Evolutionary conservation across 2,329 filamentous ascomycete species (phyloP), one percentile per base, ranked within the genome.

Genomic region (Claviceps sp.): DNA sequence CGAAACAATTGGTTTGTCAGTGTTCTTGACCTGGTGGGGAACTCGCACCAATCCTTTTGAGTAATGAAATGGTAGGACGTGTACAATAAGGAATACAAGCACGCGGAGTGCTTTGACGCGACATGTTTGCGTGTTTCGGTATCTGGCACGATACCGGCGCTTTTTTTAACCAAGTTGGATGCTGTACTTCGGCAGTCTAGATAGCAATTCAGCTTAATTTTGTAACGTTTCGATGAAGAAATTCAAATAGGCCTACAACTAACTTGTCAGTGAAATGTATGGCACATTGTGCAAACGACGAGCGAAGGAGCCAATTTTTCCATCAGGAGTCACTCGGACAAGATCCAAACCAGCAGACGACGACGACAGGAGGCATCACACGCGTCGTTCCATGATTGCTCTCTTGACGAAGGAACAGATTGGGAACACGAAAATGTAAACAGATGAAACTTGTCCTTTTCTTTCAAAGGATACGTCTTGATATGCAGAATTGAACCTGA

Each of bases 11-110:
- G 93, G 91, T 57, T 80, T 97, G 53, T 89, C 86, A 57, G 68
- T 95, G 64, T 88, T 97, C 80, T 77, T 97, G 62, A 95, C 88
- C 66, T 97, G 88, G 86, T 97, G 91, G 91, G 91, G 91, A 64
- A 96, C 91, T 64, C 85, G 86, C 66, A 93, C 88, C 72, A 91
- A 89, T 76, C 88, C 88, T 55, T 94, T 95, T 70, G 82, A 89
- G 65, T 90, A 85, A 52, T 42, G 46, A 16, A 20, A 23, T 20
- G 1, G 17, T 20, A 14, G 13, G 26, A 46, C 26, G 47, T 40
- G 29, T 34, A 34, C 11, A 39, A 4, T 16, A 46, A 40, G 46
- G 8, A 16, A 43, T 38, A 38, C 13, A 29, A 13, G 36, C 34
- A 3, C 26, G 9, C 29, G 36, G 34, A 37, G 7, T 20, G n/a